Base-by-base conservation (phyloP, 2,329 filamentous ascomycete species). In the Helotiales sp. region DNA sequence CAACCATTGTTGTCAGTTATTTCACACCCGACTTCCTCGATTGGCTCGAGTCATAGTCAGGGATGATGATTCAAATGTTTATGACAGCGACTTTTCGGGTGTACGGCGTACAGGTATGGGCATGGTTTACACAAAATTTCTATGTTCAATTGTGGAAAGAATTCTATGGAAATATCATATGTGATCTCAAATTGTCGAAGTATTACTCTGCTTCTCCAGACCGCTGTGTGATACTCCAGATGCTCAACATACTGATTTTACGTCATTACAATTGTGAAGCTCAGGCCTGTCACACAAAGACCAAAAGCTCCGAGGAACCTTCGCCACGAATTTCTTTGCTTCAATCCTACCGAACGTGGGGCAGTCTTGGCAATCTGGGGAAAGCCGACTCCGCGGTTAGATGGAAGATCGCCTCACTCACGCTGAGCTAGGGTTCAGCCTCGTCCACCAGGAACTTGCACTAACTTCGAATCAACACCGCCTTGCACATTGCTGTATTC, bases 1-100 rank as follows among this genome's bases (percentile, higher is more conserved):
- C 95, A 6, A 93, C 88, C 0, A 98, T 99, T 69, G 83, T 99
- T 42, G 84, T 98, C 67, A 95, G 85, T 74, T 99, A 99, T 75
- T 98, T 98, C 70, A 93, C 90, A 0, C 95, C 95, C 0, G 90
- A 88, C 64, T 87, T 89, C 70, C 75, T 89, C 25, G 84, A 88
- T 71, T 88, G 85, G 85, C 75, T 88, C 57, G 80, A 82, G 60
- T 79, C 78, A 60, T 84, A 44, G 40, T 25, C 15, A 19, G 17
- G 10, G 6, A 17, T 40, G 5, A 19, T 40, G 17, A 17, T 25
- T 15, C 9, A 74, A 55, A 40, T 17, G 33, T 3, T 36, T 51
- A 52, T 52, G 38, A 15, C 5, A 49, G 24, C 31, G 42, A 9
- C 29, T 30, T 27, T 27, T 52, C 50, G 31, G 19, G 24, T 36